phyloP scores from a whole-genome alignment of 176 grass and related monocot species.

The Carex scoparia region DNA sequence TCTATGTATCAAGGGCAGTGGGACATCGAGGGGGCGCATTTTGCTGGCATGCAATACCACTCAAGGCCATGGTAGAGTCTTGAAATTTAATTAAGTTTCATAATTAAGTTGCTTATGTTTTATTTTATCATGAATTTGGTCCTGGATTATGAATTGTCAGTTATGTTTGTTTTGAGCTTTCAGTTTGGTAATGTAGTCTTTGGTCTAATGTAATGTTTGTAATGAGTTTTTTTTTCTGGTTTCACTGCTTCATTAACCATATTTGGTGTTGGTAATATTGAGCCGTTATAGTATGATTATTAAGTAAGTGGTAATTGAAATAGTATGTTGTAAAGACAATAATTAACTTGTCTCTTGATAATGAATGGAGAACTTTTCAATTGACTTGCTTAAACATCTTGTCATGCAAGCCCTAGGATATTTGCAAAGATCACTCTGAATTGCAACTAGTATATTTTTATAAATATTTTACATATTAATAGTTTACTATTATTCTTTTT shows the following conservation, averaged over 20 bases:
- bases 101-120: conserved; percentile 3
- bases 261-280: neutral
- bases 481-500: neutral
- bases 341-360: neutral
- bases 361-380: neutral
- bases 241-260: neutral
- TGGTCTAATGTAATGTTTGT: conserved; percentile 1
- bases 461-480: neutral
- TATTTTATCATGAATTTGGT: conserved; percentile 1
- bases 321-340: neutral
- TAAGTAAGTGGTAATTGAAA: neutral
- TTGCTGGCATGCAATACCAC: conserved; percentile 35
- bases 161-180: conserved; percentile 27
- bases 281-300: neutral
- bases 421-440: neutral
- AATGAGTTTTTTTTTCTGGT: conserved; percentile 12
- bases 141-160: conserved; percentile 26
- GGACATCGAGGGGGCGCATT: conserved; percentile 50
- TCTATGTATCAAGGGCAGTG: conserved; percentile 48
- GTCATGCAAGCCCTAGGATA: neutral
- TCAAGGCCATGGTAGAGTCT: conserved; percentile 32
- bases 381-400: neutral
- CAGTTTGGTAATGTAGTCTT: conserved; percentile 10
- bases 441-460: neutral
- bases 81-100: conserved; percentile 28